Conservation (phyloP, 495 filamentous ascomycete genomes). For the Penicillium soppii region DNA sequence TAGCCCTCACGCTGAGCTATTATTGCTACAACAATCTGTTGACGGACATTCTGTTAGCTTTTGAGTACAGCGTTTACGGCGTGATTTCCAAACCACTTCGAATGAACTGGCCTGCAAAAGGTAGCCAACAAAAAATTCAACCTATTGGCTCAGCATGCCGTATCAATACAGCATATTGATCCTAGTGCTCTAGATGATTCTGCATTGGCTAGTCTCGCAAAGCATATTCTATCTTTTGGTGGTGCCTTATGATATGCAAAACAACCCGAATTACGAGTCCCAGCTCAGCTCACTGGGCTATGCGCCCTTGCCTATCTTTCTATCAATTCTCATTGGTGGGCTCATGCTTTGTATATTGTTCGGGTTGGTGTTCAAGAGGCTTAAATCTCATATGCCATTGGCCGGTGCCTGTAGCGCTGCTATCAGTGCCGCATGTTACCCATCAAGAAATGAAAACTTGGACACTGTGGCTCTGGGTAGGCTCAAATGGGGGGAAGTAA, state of each 20-base stretch:
- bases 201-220: slow-evolving; percentile 47
- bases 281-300: slow-evolving; percentile 19
- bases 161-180: slow-evolving; percentile 38
- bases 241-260: slow-evolving; percentile 12
- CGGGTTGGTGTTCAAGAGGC: slow-evolving; percentile 16
- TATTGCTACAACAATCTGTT: slow-evolving; percentile 37
- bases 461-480: background rate
- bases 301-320: slow-evolving; percentile 28
- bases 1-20: slow-evolving; percentile 45
- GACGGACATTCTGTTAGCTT: slow-evolving; percentile 40
- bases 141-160: slow-evolving; percentile 42
- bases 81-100: slow-evolving; percentile 35
- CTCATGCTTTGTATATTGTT: slow-evolving; percentile 15
- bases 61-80: slow-evolving; percentile 34
- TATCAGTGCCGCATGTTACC: slow-evolving; percentile 39
- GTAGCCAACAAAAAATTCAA: slow-evolving; percentile 42
- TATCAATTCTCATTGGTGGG: slow-evolving; percentile 23
- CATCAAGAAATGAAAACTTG: background rate
- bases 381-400: slow-evolving; percentile 37
- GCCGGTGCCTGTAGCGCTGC: slow-evolving; percentile 42
- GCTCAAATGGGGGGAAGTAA: slow-evolving; percentile 14
- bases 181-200: slow-evolving; percentile 15
- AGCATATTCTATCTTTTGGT: slow-evolving; percentile 32
- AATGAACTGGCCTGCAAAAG: slow-evolving; percentile 40
- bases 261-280: background rate